Evolutionary conservation across 2,329 filamentous ascomycete genomes (phyloP), one percentile per base, ranked within the genome.

Genomic region (Penicillium hesseltinei): DNA sequence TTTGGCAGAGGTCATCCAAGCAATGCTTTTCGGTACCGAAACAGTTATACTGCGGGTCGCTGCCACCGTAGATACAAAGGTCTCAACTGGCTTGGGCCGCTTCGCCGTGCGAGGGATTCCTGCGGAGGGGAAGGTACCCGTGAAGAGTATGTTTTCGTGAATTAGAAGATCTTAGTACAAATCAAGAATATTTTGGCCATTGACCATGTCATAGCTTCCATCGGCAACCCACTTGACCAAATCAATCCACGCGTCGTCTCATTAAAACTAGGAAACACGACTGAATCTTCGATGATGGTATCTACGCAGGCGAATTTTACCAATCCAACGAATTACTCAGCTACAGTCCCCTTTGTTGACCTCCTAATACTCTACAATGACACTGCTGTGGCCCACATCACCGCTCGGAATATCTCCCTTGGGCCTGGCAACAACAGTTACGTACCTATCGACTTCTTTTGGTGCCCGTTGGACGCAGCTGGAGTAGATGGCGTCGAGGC

Each of bases 321-420:
- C 4, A 99, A 99, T 69, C 92, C 93, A 1, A 96, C 92, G 0
- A 83, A 87, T 4, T 97, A 97, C 72, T 87, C 90, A 5, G 92
- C 91, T 4, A 80, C 80, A 2, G 80, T 97, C n/a, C 93, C 93
- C 2, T 93, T 86, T 61, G 76, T 91, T 62, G 92, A 89, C 70
- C 82, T 96, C 43, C 85, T 92, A 60, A 77, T 97, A 42, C 72
- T 90, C 31, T 86, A 85, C 66, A 92, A 95, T 66, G 85, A 82
- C 11, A 88, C 88, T 0, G 72, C 89, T 8, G 78, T 99, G 35
- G 94, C 90, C 33, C 88, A 93, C 71, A 87, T 89, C 13, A 88
- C 83, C 0, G 84, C 86, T 2, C 79, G 81, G 54, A 79, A 92
- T 66, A 69, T 92, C 21, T 75, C 80, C 7, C 75, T 97, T 39